Percentiles rank a stretch among this genome's conserved stretches.
phyloP scores from a whole-genome alignment of 1,284 basidiomycete species.

The Pseudozyma pruni region DNA sequence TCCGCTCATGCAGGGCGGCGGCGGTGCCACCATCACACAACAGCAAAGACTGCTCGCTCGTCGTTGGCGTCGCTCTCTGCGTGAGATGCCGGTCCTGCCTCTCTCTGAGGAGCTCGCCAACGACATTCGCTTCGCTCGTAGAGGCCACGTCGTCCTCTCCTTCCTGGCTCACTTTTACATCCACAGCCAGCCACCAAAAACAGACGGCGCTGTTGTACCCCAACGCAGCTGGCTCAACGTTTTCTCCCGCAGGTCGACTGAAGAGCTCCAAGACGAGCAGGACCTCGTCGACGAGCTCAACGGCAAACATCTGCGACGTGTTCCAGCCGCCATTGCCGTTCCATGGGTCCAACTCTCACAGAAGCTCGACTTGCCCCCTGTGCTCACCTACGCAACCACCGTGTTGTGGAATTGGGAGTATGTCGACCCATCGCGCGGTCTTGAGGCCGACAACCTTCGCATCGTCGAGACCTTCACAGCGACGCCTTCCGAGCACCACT shows the following conservation, averaged over 20 bases:
- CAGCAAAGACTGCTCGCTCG: slow-evolving; percentile 39
- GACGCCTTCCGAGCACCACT: slow-evolving; percentile 85
- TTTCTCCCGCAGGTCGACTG: slow-evolving; percentile 29
- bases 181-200: slow-evolving; percentile 73
- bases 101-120: slow-evolving; percentile 41
- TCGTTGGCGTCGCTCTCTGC: slow-evolving; percentile 75
- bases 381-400: slow-evolving; percentile 91
- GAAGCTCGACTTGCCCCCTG: slow-evolving; percentile 84
- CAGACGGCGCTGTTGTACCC: slow-evolving; percentile 3
- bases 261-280: slow-evolving; percentile 39
- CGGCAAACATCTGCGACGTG: slow-evolving; percentile 69
- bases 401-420: slow-evolving; percentile 90
- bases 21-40: slow-evolving; percentile 42
- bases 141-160: slow-evolving; percentile 84
- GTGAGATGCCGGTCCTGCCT: slow-evolving; percentile 64
- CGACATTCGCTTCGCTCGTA: slow-evolving; percentile 69
- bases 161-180: slow-evolving; percentile 90
- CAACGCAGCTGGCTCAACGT: slow-evolving; percentile 34
- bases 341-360: slow-evolving; percentile 77
- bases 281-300: slow-evolving; percentile 41
- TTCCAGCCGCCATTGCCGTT: slow-evolving; percentile 80
- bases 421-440: slow-evolving; percentile 58
- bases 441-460: slow-evolving; percentile 55
- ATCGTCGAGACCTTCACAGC: slow-evolving; percentile 81
- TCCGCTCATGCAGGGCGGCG: slow-evolving; percentile 55